A percentile compares a stretch with the other conserved stretches of the same genome.
Conservation (phyloP, 2,329 filamentous ascomycete genomes). For the Ramularia endophylla region DNA sequence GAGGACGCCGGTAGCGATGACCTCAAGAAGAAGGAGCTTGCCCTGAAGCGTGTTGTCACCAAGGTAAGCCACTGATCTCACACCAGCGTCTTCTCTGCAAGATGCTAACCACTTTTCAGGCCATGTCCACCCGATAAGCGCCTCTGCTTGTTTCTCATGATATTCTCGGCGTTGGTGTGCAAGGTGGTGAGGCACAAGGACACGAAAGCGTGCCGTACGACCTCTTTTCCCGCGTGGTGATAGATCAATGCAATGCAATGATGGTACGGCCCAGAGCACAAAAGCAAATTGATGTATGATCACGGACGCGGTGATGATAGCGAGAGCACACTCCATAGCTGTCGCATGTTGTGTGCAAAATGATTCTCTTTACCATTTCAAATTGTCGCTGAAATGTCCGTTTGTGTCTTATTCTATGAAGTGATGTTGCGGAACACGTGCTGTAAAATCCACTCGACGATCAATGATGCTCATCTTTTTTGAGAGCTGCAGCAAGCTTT, state of each 20-base stretch:
- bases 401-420: conserved; percentile 8
- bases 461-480: too few species aligned
- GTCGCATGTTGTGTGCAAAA: too few species aligned
- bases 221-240: conserved; percentile 14
- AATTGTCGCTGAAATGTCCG: conserved; percentile 16
- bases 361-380: not conserved
- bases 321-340: conserved; percentile 16
- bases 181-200: conserved; percentile 15
- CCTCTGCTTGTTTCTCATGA: conserved; percentile 14
- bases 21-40: conserved; percentile 99
- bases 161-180: conserved; percentile 20
- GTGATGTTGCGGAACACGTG: too few species aligned
- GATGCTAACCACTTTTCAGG: conserved; percentile 9
- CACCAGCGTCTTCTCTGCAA: not conserved
- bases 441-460: too few species aligned
- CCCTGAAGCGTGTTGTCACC: conserved; percentile 94
- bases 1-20: conserved; percentile 88
- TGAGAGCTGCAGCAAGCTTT: too few species aligned
- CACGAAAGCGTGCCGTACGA: too few species aligned
- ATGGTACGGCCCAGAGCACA: conserved; percentile 17
- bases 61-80: conserved; percentile 55
- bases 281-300: conserved; percentile 24
- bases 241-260: conserved; percentile 20
- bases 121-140: conserved; percentile 34
- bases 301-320: conserved; percentile 6